Conservation (phyloP, 768 basidiomycete species). For the Leccinum arenicola region DNA sequence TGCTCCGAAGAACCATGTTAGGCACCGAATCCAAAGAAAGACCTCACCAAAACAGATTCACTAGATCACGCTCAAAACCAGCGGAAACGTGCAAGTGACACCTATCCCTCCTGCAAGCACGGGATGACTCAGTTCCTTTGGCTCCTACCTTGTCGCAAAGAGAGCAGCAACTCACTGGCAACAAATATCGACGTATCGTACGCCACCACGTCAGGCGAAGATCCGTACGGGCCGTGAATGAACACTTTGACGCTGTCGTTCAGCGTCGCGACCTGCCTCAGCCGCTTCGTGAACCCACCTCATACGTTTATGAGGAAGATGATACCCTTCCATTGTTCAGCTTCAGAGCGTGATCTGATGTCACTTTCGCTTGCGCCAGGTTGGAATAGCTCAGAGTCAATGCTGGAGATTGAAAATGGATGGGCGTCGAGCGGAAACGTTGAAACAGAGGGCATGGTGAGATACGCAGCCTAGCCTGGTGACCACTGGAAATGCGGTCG, state of each 20-base stretch:
- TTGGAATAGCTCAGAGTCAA: constrained; percentile 27
- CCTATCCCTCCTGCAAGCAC: constrained; percentile 44
- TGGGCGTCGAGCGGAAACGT: constrained; percentile 49
- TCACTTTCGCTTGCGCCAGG: neutral
- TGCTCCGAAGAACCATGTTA: constrained; percentile 12
- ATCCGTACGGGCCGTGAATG: constrained; percentile 61
- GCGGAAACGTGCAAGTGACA: constrained; percentile 44
- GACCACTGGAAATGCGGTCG: constrained; percentile 50
- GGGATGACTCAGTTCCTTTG: neutral
- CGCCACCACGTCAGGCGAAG: constrained; percentile 37
- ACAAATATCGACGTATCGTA: constrained; percentile 49
- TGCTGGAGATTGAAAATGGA: constrained; percentile 58
- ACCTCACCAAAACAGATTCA: constrained; percentile 21
- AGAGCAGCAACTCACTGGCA: constrained; percentile 36
- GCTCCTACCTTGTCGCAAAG: neutral
- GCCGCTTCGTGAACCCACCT: constrained; percentile 55
- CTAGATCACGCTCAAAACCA: constrained; percentile 44
- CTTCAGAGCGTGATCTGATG: neutral
- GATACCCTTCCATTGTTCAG: constrained; percentile 38
- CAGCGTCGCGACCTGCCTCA: constrained; percentile 34
- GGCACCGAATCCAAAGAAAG: no score
- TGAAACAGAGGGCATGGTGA: constrained; percentile 48
- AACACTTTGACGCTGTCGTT: constrained; percentile 41
- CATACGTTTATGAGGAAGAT: constrained; percentile 60
- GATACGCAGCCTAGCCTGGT: constrained; percentile 54